Percentiles rank a stretch among this genome's conserved stretches.
Evolutionary conservation across 192 early-diverging fungal species (phyloP).

Genomic region (Coemansia sp.): DNA sequence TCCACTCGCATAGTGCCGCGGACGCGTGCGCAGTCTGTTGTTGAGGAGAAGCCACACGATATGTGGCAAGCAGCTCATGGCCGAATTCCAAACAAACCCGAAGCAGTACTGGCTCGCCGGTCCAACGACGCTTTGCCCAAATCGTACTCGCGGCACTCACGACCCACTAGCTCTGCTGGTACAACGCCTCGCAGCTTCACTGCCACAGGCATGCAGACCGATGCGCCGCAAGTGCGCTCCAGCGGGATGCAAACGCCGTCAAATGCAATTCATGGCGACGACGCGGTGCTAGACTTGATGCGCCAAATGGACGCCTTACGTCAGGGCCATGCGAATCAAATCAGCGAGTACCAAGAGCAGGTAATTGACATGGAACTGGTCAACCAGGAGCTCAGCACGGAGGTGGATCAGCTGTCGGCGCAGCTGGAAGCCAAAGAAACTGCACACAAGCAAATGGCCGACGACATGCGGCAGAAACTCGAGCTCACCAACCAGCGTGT

Average conservation of each 20-base stretch:
- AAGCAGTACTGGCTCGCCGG: slow-evolving; percentile 5
- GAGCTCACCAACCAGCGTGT: slow-evolving; percentile 22
- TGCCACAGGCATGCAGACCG: slow-evolving; percentile 32
- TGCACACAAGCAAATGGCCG: slow-evolving; percentile 15
- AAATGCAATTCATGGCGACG: slow-evolving; percentile 45
- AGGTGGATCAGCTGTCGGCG: slow-evolving; percentile 34
- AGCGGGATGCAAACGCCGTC: slow-evolving; percentile 24
- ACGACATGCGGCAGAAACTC: slow-evolving; percentile 35
- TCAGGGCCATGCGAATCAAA: slow-evolving; percentile 39
- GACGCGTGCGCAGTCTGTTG: slow-evolving; percentile 18
- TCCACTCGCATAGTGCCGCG: slow-evolving; percentile 35
- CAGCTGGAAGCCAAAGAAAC: slow-evolving; percentile 19
- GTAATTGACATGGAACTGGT: slow-evolving; percentile 46
- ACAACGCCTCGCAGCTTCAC: neutral
- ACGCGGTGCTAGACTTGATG: slow-evolving; percentile 49
- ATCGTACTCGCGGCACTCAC: slow-evolving; percentile 27
- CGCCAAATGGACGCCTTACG: slow-evolving; percentile 46
- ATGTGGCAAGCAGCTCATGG: neutral
- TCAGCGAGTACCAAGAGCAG: slow-evolving; percentile 54
- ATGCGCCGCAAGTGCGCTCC: slow-evolving; percentile 4
- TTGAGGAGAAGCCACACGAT: slow-evolving; percentile 7
- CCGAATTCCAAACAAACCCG: slow-evolving; percentile 12
- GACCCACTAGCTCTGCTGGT: neutral
- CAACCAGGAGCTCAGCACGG: slow-evolving; percentile 39
- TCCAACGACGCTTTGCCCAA: slow-evolving; percentile 29